Percentiles rank a stretch among this genome's conserved stretches.
These are phyloP conservation scores for Phanerochaete sordida DNA, from an alignment of 768 basidiomycete genomes.

Conservation along the genomic window DNA sequence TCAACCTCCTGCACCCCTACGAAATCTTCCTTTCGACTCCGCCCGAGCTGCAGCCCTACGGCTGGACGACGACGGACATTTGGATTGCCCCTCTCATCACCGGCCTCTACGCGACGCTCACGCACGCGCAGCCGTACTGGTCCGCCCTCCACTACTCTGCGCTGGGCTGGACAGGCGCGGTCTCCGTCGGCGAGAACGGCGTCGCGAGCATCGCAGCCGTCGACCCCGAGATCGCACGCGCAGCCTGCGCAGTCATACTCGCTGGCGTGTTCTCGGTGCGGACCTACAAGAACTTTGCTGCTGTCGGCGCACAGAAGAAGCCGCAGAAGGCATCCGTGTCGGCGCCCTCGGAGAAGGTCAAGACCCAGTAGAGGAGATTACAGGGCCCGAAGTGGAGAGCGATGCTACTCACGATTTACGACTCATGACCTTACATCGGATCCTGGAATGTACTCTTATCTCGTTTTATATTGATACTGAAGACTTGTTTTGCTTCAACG, in stretches of 20 bases:
- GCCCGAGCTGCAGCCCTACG: slow-evolving; percentile 73
- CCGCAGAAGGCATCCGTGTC: neutral
- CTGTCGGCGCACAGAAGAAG: slow-evolving; percentile 15
- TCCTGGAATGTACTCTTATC: neutral
- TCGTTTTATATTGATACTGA: too few relatives aligned
- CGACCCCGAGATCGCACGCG: slow-evolving; percentile 63
- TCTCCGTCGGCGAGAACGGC: slow-evolving; percentile 24
- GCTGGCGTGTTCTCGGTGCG: slow-evolving; percentile 58
- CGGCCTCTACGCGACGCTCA: slow-evolving; percentile 75
- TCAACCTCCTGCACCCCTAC: slow-evolving; percentile 73
- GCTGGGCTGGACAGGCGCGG: slow-evolving; percentile 41
- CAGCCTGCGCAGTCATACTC: slow-evolving; percentile 67
- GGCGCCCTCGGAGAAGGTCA: neutral
- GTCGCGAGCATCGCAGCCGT: slow-evolving; percentile 38
- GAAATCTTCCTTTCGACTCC: slow-evolving; percentile 70
- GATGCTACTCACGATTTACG: neutral
- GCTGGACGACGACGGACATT: slow-evolving; percentile 82
- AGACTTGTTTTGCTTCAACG: too few relatives aligned
- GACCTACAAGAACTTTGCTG: slow-evolving; percentile 60
- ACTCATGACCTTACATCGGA: neutral
- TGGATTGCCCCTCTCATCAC: slow-evolving; percentile 84
- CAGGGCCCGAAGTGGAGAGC: too few relatives aligned
- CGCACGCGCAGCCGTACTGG: slow-evolving; percentile 87
- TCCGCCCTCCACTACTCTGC: slow-evolving; percentile 52
- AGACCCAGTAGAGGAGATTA: neutral